Evolutionary conservation across 345 rosid genomes (phyloP).

Genomic region (Salix exigua): DNA sequence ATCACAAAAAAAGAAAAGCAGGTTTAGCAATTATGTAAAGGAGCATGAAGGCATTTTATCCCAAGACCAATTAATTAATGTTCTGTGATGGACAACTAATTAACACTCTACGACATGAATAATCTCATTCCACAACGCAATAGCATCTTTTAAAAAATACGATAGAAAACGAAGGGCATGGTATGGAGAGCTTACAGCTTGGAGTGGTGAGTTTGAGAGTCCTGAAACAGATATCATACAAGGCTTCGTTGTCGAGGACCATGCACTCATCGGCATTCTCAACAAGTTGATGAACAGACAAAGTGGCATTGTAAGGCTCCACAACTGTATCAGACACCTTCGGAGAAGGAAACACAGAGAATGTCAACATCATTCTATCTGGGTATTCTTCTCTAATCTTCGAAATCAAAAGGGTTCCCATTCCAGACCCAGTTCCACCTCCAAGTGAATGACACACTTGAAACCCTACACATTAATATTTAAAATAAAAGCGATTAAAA

Average conservation of each 20-base stretch:
- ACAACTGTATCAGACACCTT: constrained; percentile 32
- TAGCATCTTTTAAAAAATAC: background rate
- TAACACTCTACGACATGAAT: background rate
- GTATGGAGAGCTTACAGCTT: constrained; percentile 14
- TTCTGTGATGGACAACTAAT: too few relatives aligned
- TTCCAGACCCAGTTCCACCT: constrained; percentile 34
- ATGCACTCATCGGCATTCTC: constrained; percentile 31
- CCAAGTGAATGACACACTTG: constrained; percentile 32
- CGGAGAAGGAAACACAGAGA: constrained; percentile 27
- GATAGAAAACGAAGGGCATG: background rate
- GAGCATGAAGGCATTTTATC: too few relatives aligned
- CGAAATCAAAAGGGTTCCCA: constrained; percentile 30
- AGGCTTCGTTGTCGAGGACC: constrained; percentile 30
- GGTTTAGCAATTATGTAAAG: background rate
- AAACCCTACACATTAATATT: constrained; percentile 6
- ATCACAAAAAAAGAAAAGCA: background rate
- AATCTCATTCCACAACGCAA: too few relatives aligned
- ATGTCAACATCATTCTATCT: constrained; percentile 30
- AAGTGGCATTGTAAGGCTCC: constrained; percentile 30
- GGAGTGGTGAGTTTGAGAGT: constrained; percentile 30
- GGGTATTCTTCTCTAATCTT: constrained; percentile 31
- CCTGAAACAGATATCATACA: constrained; percentile 29
- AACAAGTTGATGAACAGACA: constrained; percentile 29
- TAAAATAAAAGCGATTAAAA: background rate
- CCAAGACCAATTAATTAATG: too few relatives aligned